Evolutionary conservation across 2,329 filamentous ascomycete genomes (phyloP).

Genomic region (Paraphoma chrysanthemicola): DNA sequence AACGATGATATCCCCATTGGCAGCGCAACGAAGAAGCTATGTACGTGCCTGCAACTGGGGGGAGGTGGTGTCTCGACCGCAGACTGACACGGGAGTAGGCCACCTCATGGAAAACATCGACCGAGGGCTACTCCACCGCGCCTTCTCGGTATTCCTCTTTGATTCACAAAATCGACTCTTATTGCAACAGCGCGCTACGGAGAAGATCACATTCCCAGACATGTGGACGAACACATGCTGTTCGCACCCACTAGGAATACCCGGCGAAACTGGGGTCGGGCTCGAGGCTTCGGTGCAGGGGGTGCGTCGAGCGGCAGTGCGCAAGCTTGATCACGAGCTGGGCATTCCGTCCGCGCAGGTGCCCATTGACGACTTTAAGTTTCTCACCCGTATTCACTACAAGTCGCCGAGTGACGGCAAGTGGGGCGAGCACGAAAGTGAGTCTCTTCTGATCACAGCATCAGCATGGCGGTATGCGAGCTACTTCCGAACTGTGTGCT

Average conservation of each 20-base stretch:
- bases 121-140: conserved; percentile 92
- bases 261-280: conserved; percentile 86
- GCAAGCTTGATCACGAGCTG: conserved; percentile 93
- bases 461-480: background rate
- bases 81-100: conserved; percentile 61
- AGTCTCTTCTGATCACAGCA: conserved; percentile 40
- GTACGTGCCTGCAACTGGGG: conserved; percentile 62
- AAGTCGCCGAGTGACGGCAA: conserved; percentile 95
- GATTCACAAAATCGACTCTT: conserved; percentile 91
- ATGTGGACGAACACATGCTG: conserved; percentile 99
- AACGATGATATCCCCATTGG: conserved; percentile 92
- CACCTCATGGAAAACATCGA: conserved; percentile 99
- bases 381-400: conserved; percentile 97
- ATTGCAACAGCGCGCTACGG: conserved; percentile 90
- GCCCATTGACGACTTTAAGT: conserved; percentile 87
- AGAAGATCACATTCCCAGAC: conserved; percentile 99
- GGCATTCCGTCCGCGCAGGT: conserved; percentile 91
- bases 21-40: conserved; percentile 96
- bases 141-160: conserved; percentile 98
- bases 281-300: conserved; percentile 81
- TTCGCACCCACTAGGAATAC: conserved; percentile 92
- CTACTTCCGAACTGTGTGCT: conserved; percentile 15
- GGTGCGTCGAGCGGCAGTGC: conserved; percentile 88
- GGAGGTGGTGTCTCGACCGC: background rate
- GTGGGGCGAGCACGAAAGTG: conserved; percentile 99